phyloP scores from a whole-genome alignment of 2,329 filamentous ascomycete genomes.

The Saccharata proteae region DNA sequence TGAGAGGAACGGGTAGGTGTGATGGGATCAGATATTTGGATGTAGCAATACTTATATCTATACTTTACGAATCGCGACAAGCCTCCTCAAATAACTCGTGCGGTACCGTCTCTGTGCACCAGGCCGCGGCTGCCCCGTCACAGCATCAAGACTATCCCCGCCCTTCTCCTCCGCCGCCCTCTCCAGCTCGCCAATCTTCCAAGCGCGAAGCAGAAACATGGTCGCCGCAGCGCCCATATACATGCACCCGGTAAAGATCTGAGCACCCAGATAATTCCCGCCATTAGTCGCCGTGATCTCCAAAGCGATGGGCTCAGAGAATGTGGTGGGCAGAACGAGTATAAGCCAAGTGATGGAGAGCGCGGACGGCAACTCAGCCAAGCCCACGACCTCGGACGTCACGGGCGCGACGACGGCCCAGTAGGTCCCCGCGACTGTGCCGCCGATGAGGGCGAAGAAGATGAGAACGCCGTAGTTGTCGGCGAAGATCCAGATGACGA shows the following conservation, averaged over 20 bases:
- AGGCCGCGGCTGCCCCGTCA: slow-evolving; percentile 5
- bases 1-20: too few species aligned
- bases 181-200: slow-evolving; percentile 48
- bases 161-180: slow-evolving; percentile 22
- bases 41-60: too few species aligned
- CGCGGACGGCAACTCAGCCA: slow-evolving; percentile 55
- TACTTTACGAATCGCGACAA: too few species aligned
- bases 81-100: too few species aligned
- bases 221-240: slow-evolving; percentile 45
- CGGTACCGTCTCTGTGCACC: too few species aligned
- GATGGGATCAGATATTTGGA: too few species aligned
- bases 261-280: slow-evolving; percentile 43
- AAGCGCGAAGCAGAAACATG: slow-evolving; percentile 43
- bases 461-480: slow-evolving; percentile 55
- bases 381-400: slow-evolving; percentile 60
- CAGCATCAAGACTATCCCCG: slow-evolving; percentile 14
- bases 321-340: slow-evolving; percentile 58
- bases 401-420: slow-evolving; percentile 55
- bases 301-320: slow-evolving; percentile 44
- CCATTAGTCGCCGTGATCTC: slow-evolving; percentile 38
- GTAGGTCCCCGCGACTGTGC: slow-evolving; percentile 57
- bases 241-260: slow-evolving; percentile 50
- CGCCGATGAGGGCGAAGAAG: slow-evolving; percentile 56
- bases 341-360: slow-evolving; percentile 62
- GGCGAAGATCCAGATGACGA: slow-evolving; percentile 64